Evolutionary conservation across 1,284 basidiomycete species (phyloP).

Genomic region (Fomitopsis schrenkii): DNA sequence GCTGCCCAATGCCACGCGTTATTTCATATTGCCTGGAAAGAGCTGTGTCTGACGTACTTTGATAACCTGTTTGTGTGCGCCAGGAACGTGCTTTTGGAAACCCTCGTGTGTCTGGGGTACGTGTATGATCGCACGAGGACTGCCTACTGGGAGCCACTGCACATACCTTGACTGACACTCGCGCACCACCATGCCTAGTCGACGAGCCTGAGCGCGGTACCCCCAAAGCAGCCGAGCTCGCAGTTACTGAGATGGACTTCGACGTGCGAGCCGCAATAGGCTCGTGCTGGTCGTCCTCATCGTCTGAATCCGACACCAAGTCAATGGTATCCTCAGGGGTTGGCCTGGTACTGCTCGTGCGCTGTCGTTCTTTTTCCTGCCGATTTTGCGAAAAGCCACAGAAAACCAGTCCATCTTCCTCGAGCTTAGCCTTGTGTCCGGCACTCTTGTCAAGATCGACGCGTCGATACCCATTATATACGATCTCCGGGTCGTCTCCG

Average conservation of each 20-base stretch:
- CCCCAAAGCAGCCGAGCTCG: not conserved
- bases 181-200: not conserved
- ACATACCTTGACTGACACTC: not conserved
- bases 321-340: not conserved
- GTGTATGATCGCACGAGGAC: not conserved
- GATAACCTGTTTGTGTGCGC: not conserved
- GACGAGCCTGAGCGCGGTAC: not conserved
- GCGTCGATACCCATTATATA: not conserved
- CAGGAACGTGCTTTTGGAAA: not conserved
- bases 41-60: not conserved
- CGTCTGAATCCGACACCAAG: not conserved
- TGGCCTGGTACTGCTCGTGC: too few relatives aligned
- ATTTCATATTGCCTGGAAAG: too few relatives aligned
- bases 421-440: not conserved
- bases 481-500: not conserved
- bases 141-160: not conserved
- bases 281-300: not conserved
- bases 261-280: not conserved
- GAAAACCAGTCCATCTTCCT: slow-evolving; percentile 8
- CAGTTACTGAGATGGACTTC: not conserved
- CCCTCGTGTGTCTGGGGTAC: not conserved
- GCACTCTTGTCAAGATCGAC: not conserved
- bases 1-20: not conserved
- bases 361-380: too few relatives aligned
- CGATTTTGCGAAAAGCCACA: not conserved